Evolutionary conservation across 1,284 basidiomycete species (phyloP).

Genomic region (Trichosporon coremiiforme): DNA sequence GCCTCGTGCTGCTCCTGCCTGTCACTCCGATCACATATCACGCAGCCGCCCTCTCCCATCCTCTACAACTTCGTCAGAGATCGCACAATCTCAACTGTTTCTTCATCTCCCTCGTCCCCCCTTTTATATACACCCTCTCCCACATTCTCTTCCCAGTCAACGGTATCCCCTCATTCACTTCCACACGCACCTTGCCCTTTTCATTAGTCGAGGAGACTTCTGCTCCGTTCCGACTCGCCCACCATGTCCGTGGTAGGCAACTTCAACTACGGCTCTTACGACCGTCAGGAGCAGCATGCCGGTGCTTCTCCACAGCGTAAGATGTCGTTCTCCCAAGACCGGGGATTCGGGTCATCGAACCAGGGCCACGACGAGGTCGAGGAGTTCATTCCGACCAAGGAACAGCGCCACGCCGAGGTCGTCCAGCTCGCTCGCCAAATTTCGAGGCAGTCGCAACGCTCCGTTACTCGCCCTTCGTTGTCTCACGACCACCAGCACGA

Average conservation of each 20-base stretch:
- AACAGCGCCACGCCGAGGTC: conserved; percentile 33
- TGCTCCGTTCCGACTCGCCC: conserved; percentile 19
- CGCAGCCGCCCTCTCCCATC: not conserved
- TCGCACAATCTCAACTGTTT: not conserved
- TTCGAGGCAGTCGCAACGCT: conserved; percentile 36
- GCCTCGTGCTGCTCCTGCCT: not conserved
- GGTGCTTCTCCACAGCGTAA: not conserved
- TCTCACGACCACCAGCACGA: not conserved
- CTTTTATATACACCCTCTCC: not conserved
- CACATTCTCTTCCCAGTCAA: not conserved
- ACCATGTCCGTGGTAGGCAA: conserved; percentile 33
- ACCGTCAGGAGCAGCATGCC: conserved; percentile 14
- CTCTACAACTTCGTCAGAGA: not conserved
- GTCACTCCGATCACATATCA: not conserved
- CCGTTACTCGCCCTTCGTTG: conserved; percentile 3
- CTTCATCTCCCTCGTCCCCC: not conserved
- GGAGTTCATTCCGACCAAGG: conserved; percentile 23
- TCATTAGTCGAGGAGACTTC: not conserved
- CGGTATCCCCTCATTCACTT: conserved; percentile 5
- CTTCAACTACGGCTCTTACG: conserved; percentile 25
- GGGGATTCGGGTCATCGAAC: not conserved
- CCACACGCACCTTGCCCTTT: not conserved
- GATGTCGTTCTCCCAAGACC: not conserved
- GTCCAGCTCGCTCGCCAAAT: conserved; percentile 42
- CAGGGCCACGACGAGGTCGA: conserved; percentile 21